These are phyloP conservation scores for Kwoniella dendrophila DNA, from an alignment of 768 basidiomycete genomes.

Conservation along the genomic window DNA sequence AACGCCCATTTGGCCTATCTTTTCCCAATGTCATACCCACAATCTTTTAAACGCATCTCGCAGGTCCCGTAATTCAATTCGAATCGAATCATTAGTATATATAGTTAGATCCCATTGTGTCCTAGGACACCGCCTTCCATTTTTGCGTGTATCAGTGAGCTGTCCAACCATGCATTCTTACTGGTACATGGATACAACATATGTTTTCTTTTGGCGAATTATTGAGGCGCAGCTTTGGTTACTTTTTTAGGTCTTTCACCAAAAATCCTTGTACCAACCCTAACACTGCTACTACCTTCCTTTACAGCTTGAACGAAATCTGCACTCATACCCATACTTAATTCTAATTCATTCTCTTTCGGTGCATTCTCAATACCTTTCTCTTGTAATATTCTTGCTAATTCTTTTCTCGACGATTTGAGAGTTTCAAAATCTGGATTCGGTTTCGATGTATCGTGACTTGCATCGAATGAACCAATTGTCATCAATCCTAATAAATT, in stretches of 20 bases:
- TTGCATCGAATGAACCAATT: slow-evolving; percentile 80
- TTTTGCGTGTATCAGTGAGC: too few species aligned
- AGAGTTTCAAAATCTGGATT: slow-evolving; percentile 78
- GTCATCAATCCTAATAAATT: slow-evolving; percentile 90
- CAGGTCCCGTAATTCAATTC: neutral
- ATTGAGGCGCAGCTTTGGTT: slow-evolving; percentile 1
- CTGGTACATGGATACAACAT: too few species aligned
- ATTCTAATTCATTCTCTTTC: slow-evolving; percentile 50
- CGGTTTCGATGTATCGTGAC: slow-evolving; percentile 61
- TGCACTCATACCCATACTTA: slow-evolving; percentile 91
- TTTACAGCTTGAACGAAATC: slow-evolving; percentile 86
- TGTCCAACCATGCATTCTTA: too few species aligned
- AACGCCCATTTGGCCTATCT: neutral
- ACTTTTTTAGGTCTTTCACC: slow-evolving; percentile 68
- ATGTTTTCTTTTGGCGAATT: too few species aligned
- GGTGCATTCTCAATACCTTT: slow-evolving; percentile 23
- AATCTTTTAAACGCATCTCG: neutral
- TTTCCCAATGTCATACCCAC: too few species aligned
- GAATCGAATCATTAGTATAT: neutral
- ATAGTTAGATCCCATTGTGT: too few species aligned
- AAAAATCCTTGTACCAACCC: slow-evolving; percentile 90
- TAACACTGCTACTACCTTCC: slow-evolving; percentile 81
- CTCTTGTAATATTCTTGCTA: slow-evolving; percentile 54
- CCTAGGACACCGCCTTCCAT: too few species aligned
- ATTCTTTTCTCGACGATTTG: slow-evolving; percentile 65